A percentile compares a stretch with the other conserved stretches of the same genome.
Conservation (phyloP, 139 green algal genomes). For the Medakamo hakoo region DNA sequence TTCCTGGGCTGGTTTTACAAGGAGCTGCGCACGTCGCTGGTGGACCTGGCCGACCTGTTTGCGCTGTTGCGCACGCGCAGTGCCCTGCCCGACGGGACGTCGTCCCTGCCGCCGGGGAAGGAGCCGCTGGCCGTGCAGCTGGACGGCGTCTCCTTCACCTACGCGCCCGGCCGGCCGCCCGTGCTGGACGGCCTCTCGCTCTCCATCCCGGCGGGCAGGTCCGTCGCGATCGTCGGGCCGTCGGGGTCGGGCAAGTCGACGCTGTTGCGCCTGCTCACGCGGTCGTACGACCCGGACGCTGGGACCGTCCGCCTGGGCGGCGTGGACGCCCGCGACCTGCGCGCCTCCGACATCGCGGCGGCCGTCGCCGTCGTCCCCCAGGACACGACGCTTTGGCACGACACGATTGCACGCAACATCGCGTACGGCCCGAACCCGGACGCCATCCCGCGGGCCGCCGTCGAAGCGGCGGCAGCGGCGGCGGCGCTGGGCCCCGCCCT, state of each 20-base stretch:
- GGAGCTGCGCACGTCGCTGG: conserved; percentile 72
- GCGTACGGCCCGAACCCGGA: conserved; percentile 25
- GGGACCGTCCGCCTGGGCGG: conserved; percentile 41
- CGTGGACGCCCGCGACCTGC: conserved; percentile 45
- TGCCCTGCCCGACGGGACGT: conserved; percentile 38
- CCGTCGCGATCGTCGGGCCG: conserved; percentile 15
- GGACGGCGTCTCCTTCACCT: not conserved
- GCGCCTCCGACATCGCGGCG: conserved; percentile 26
- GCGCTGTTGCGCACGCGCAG: conserved; percentile 51
- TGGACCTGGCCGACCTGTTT: conserved; percentile 93
- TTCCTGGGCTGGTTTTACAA: conserved; percentile 82
- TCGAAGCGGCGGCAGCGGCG: conserved; percentile 35
- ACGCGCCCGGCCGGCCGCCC: not conserved
- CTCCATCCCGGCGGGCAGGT: not conserved
- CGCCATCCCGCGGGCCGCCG: conserved; percentile 34
- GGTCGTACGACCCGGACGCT: conserved; percentile 46
- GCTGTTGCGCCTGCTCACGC: conserved; percentile 36
- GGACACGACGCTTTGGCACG: conserved; percentile 57
- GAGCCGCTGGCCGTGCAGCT: not conserved
- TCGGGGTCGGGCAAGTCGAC: conserved; percentile 38
- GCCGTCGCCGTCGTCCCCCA: conserved; percentile 81
- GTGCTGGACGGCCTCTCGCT: not conserved
- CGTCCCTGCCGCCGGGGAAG: conserved; percentile 8
- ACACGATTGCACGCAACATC: conserved; percentile 56
- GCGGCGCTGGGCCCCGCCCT: conserved; percentile 38